Conservation (phyloP, 768 basidiomycete species). For the Sarcodon sp. region DNA sequence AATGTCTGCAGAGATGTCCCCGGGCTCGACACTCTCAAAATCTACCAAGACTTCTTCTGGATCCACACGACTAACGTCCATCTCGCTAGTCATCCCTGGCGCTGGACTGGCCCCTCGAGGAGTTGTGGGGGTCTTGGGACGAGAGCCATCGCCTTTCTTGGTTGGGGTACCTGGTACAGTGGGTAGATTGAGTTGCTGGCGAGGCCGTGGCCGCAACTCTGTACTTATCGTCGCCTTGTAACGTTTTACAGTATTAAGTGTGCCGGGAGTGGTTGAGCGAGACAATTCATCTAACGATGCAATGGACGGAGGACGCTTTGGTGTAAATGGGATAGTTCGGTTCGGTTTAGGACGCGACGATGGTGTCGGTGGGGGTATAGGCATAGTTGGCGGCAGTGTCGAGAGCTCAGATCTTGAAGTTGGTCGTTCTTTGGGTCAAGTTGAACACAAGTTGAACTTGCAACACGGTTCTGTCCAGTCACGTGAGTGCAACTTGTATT, state of each 20-base stretch:
- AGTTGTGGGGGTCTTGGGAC: slow-evolving; percentile 22
- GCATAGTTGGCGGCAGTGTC: not conserved
- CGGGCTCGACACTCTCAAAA: slow-evolving; percentile 54
- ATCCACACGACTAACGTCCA: slow-evolving; percentile 67
- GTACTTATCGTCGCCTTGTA: slow-evolving; percentile 52
- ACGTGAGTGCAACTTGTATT: not conserved
- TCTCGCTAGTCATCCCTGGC: slow-evolving; percentile 47
- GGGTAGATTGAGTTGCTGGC: slow-evolving; percentile 16
- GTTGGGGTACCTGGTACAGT: slow-evolving; percentile 44
- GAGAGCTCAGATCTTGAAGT: not conserved
- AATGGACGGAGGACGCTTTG: slow-evolving; percentile 35
- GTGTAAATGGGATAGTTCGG: slow-evolving; percentile 37
- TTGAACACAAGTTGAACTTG: not conserved
- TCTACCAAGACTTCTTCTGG: slow-evolving; percentile 70
- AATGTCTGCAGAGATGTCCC: slow-evolving; percentile 56
- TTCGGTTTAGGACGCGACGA: slow-evolving; percentile 18
- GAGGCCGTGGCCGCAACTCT: slow-evolving; percentile 18
- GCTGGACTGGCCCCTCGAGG: slow-evolving; percentile 25
- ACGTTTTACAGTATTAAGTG: slow-evolving; percentile 41
- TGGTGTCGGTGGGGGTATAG: slow-evolving; percentile 8
- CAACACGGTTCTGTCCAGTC: not conserved
- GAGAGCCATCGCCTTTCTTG: slow-evolving; percentile 18
- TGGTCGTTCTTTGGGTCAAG: not conserved
- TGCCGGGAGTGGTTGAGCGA: slow-evolving; percentile 22
- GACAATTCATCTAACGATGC: slow-evolving; percentile 19